These are phyloP conservation scores for Ophiocordyceps robertsii DNA, from an alignment of 2,329 filamentous ascomycete genomes.

Conservation along the genomic window DNA sequence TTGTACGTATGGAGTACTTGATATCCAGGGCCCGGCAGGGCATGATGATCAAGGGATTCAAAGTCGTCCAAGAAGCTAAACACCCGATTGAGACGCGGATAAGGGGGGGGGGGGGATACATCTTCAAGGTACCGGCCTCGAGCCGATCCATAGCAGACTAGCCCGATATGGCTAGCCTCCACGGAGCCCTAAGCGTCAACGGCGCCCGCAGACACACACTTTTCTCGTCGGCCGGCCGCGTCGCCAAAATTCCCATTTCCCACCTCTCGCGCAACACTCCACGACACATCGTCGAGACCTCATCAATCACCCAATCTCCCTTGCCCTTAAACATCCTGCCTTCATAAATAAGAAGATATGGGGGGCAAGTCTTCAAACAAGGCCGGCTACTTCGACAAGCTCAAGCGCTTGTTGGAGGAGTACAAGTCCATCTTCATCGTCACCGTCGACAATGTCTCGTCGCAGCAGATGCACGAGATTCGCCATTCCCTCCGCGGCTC, in stretches of 20 bases:
- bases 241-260: conserved; percentile 11
- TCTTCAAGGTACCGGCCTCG: conserved; percentile 13
- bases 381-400: conserved; percentile 98
- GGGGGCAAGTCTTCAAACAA: conserved; percentile 94
- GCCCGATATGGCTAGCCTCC: conserved; percentile 13
- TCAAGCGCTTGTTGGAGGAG: conserved; percentile 91
- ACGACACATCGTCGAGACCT: conserved; percentile 11
- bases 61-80: neutral
- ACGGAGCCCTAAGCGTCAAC: conserved; percentile 21
- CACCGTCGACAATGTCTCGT: conserved; percentile 97
- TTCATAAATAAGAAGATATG: conserved; percentile 94
- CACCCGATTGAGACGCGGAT: neutral
- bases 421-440: conserved; percentile 98
- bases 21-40: too few relatives aligned
- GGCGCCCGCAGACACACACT: conserved; percentile 17
- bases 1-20: too few relatives aligned
- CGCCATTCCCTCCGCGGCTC: conserved; percentile 78
- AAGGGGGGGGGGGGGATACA: conserved; percentile 21
- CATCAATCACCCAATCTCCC: conserved; percentile 11
- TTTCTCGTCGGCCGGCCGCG: neutral
- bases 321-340: conserved; percentile 98
- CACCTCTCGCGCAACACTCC: conserved; percentile 3
- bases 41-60: too few relatives aligned
- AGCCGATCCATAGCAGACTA: neutral
- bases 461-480: conserved; percentile 99